A percentile compares a stretch with the other conserved stretches of the same genome.
Evolutionary conservation across 2,329 filamentous ascomycete species (phyloP).

Genomic region (Nemania bipapillata): DNA sequence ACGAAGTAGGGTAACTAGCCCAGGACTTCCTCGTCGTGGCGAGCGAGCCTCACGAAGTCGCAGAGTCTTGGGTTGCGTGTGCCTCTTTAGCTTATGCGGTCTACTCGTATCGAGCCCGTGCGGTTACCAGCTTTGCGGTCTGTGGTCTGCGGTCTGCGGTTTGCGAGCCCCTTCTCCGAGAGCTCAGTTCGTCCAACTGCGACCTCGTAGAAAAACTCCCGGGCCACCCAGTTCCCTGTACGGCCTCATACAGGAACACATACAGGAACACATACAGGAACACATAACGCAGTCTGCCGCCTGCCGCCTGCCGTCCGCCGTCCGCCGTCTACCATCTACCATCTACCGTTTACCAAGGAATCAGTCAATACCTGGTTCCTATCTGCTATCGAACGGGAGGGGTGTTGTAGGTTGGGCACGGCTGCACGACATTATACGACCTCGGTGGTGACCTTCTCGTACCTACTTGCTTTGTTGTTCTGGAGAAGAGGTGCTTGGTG

Average conservation of each 20-base stretch:
- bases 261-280: constrained; percentile 15
- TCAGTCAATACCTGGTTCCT: constrained; percentile 21
- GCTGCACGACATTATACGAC: too few species aligned
- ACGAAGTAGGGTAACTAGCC: constrained; percentile 11
- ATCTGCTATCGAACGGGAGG: not conserved
- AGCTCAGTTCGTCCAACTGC: constrained; percentile 19
- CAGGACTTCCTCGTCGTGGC: constrained; percentile 6
- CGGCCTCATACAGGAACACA: not conserved
- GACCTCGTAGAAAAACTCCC: not conserved
- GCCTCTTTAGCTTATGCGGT: constrained; percentile 20
- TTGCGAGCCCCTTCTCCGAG: constrained; percentile 15
- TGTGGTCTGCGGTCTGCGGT: too few species aligned
- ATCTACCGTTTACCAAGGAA: constrained; percentile 13
- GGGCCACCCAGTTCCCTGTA: constrained; percentile 20
- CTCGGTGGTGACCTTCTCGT: too few species aligned
- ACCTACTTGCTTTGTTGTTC: too few species aligned
- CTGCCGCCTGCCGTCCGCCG: not conserved
- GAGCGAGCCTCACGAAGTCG: constrained; percentile 22
- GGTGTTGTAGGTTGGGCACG: constrained; percentile 29
- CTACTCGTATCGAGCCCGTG: not conserved
- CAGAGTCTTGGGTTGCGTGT: constrained; percentile 10
- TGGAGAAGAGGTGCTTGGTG: too few species aligned
- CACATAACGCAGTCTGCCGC: constrained; percentile 19
- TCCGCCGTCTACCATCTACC: too few species aligned
- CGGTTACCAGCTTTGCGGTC: constrained; percentile 21